These are phyloP conservation scores for Apiospora marii DNA, from an alignment of 2,329 filamentous ascomycete genomes.

Conservation along the genomic window DNA sequence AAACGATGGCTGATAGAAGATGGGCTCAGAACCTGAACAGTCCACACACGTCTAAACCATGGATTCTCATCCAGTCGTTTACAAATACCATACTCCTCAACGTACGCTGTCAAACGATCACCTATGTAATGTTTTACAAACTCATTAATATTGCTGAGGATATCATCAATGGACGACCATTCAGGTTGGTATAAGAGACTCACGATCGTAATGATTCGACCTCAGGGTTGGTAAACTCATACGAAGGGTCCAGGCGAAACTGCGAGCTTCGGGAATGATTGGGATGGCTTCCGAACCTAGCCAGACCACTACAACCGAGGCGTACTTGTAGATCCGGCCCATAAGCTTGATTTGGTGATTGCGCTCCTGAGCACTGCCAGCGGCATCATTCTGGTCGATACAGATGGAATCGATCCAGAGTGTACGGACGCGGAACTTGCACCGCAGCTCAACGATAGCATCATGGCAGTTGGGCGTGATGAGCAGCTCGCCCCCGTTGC, in stretches of 20 bases:
- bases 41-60: neutral
- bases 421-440: neutral
- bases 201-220: too few relatives aligned
- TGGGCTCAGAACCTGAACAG: neutral
- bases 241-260: too few relatives aligned
- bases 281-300: neutral
- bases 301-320: neutral
- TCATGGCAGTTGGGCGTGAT: constrained; percentile 5
- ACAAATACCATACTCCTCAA: neutral
- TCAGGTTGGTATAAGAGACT: too few relatives aligned
- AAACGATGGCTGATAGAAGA: too few relatives aligned
- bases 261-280: neutral
- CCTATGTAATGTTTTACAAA: too few relatives aligned
- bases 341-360: neutral
- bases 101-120: too few relatives aligned
- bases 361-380: neutral
- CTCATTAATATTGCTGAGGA: too few relatives aligned
- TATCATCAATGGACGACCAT: too few relatives aligned
- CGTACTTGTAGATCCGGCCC: neutral
- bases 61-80: neutral
- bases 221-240: too few relatives aligned
- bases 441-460: neutral
- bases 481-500: neutral
- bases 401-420: constrained; percentile 20
- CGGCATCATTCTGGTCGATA: neutral